Evolutionary conservation across 208 protist species (phyloP).

Genomic region (Herpetomonas samuelpessoai): DNA sequence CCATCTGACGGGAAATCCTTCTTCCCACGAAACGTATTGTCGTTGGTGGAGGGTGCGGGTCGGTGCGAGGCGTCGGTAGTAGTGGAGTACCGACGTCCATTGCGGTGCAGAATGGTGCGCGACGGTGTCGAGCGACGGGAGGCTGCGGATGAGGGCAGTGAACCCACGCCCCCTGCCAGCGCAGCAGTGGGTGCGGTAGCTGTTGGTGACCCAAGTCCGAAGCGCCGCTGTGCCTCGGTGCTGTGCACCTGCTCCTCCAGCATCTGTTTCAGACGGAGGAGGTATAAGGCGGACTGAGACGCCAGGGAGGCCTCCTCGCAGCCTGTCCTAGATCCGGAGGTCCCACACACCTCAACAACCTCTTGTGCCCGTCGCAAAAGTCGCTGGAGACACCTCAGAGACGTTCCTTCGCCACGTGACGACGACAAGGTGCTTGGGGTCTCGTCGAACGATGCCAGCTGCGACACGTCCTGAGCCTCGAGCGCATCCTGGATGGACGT

Average conservation of each 20-base stretch:
- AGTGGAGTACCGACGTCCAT: constrained; percentile 16
- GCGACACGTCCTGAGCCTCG: too few species aligned
- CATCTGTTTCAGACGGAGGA: constrained; percentile 30
- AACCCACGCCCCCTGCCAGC: not conserved
- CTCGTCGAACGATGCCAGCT: too few species aligned
- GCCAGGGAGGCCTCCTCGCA: constrained; percentile 7
- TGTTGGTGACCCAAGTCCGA: not conserved
- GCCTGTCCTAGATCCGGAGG: not conserved
- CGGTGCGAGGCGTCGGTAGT: too few species aligned
- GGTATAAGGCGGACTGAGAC: constrained; percentile 10
- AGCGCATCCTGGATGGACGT: too few species aligned
- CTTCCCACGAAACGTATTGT: not conserved
- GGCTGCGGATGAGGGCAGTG: not conserved
- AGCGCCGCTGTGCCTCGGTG: constrained; percentile 3
- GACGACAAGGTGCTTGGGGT: too few species aligned
- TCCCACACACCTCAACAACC: not conserved
- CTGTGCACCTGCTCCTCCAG: constrained; percentile 22
- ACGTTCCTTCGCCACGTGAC: too few species aligned
- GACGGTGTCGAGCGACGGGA: too few species aligned
- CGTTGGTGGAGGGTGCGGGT: too few species aligned
- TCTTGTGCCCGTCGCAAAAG: not conserved
- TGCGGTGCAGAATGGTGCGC: constrained; percentile 13
- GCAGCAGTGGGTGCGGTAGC: not conserved
- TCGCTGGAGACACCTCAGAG: not conserved
- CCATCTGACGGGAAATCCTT: not conserved